These are phyloP conservation scores for Aspergillus sclerotialis DNA, from an alignment of 2,329 filamentous ascomycete genomes.

Conservation along the genomic window DNA sequence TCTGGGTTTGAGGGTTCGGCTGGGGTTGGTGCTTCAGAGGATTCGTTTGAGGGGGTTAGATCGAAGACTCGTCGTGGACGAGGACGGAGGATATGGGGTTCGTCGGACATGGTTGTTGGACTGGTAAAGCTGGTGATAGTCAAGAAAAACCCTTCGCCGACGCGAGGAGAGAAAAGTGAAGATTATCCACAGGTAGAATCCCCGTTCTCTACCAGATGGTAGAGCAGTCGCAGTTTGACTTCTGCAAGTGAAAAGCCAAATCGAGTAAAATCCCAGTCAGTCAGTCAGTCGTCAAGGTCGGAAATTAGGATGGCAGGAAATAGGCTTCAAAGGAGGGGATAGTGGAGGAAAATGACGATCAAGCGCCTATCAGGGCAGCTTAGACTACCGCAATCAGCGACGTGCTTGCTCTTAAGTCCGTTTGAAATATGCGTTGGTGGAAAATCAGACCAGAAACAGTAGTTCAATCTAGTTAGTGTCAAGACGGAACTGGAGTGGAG, in stretches of 20 bases:
- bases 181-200: too few species aligned
- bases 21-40: conserved; percentile 35
- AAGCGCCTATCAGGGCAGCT: not conserved
- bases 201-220: too few species aligned
- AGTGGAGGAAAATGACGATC: not conserved
- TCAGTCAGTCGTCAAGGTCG: not conserved
- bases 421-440: too few species aligned
- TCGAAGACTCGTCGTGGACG: conserved; percentile 67
- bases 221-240: too few species aligned
- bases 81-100: conserved; percentile 58
- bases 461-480: not conserved
- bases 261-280: too few species aligned
- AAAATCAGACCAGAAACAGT: not conserved
- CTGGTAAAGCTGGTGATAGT: not conserved
- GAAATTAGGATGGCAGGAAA: not conserved
- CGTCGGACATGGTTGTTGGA: conserved; percentile 23
- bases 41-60: conserved; percentile 42
- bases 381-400: not conserved
- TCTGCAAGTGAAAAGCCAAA: not conserved
- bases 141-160: not conserved
- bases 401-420: not conserved
- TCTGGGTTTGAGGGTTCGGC: conserved; percentile 29
- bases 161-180: not conserved
- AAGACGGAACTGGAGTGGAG: too few species aligned
- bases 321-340: not conserved